These are phyloP conservation scores for Stagonosporopsis chrysanthemi DNA, from an alignment of 2,329 filamentous ascomycete species.

Conservation along the genomic window DNA sequence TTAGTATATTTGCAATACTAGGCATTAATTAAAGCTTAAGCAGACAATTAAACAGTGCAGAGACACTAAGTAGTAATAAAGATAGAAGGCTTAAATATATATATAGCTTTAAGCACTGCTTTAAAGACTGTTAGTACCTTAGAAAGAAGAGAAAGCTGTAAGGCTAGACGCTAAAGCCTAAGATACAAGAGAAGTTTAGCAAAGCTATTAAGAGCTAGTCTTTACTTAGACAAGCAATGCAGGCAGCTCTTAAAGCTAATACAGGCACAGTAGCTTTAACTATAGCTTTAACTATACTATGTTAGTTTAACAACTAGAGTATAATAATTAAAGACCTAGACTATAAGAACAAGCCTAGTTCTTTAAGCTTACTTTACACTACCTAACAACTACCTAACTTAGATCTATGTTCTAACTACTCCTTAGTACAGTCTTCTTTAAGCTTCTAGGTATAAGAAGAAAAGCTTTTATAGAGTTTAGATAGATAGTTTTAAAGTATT, in stretches of 20 bases:
- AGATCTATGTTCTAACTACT: too few species aligned
- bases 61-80: too few species aligned
- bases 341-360: too few species aligned
- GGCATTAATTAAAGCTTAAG: constrained; percentile 2
- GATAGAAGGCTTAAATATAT: neutral
- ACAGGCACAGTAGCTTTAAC: neutral
- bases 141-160: constrained; percentile 5
- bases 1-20: constrained; percentile 5
- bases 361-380: too few species aligned
- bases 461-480: too few species aligned
- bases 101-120: constrained; percentile 2
- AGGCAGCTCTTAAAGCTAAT: too few species aligned
- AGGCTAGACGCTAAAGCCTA: constrained; percentile 10
- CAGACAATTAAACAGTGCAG: too few species aligned
- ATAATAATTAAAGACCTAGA: neutral
- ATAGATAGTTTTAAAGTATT: too few species aligned
- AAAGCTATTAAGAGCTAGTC: constrained; percentile 9
- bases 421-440: too few species aligned
- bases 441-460: too few species aligned
- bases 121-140: constrained; percentile 8
- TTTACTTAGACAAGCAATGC: constrained; percentile 1
- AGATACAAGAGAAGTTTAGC: constrained; percentile 7
- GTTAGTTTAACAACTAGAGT: constrained; percentile 4
- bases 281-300: neutral
- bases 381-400: too few species aligned